These are phyloP conservation scores for Sisymbrium altissimum DNA, from an alignment of 345 rosid species.

Conservation along the genomic window DNA sequence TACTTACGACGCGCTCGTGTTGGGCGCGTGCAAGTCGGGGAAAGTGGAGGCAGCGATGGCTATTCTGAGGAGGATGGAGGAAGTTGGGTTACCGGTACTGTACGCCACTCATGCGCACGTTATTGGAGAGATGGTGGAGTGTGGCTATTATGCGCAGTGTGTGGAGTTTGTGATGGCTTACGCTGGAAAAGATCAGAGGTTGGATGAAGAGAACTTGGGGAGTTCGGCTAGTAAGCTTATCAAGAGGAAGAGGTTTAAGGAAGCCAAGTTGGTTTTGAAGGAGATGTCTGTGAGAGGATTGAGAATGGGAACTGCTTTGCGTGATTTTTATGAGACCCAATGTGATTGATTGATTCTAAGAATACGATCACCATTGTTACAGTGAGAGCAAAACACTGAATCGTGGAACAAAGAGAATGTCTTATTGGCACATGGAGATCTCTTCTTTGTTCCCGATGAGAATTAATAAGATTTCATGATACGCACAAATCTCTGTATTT, in stretches of 20 bases:
- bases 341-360: background rate
- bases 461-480: background rate
- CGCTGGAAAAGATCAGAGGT: conserved; percentile 42
- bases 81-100: conserved; percentile 40
- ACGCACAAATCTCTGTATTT: background rate
- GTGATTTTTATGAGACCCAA: background rate
- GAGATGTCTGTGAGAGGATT: conserved; percentile 55
- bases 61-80: conserved; percentile 65
- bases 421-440: background rate
- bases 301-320: conserved; percentile 33
- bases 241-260: conserved; percentile 27
- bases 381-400: background rate
- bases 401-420: background rate
- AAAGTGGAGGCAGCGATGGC: conserved; percentile 54
- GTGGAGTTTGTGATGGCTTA: conserved; percentile 53
- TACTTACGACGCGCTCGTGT: conserved; percentile 67
- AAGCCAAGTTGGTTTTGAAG: conserved; percentile 47
- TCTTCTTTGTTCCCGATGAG: background rate
- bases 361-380: background rate
- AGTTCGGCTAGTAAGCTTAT: conserved; percentile 50
- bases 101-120: conserved; percentile 58
- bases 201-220: conserved; percentile 56
- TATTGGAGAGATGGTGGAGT: conserved; percentile 39
- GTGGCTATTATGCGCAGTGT: conserved; percentile 42
- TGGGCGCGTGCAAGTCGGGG: conserved; percentile 60